Percentiles rank a stretch among this genome's conserved stretches.
Conservation (phyloP, 164 flowering plant species). For the Magnolia changhungtana region DNA sequence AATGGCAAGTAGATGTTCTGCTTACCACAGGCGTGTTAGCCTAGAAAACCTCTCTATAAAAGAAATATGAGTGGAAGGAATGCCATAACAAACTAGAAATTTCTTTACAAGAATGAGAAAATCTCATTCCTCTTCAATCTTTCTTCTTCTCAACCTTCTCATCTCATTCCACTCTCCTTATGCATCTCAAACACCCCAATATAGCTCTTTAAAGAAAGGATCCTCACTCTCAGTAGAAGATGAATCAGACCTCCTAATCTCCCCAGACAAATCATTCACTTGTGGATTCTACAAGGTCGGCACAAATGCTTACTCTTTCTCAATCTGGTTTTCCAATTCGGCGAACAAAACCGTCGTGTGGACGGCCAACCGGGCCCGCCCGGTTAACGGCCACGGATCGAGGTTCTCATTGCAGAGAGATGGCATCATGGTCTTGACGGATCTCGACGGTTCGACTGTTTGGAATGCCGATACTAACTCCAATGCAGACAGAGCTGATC, state of each 20-base stretch:
- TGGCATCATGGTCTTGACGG: conserved; percentile 34
- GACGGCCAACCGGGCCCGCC: conserved; percentile 71
- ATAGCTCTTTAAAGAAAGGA: conserved; percentile 8
- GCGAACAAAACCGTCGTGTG: conserved; percentile 48
- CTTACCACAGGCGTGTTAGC: too few relatives aligned
- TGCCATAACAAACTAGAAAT: not conserved
- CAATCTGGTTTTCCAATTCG: conserved; percentile 24
- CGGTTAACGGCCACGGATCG: conserved; percentile 28
- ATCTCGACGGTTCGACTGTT: conserved; percentile 25
- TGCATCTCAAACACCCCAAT: not conserved
- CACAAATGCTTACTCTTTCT: conserved; percentile 12
- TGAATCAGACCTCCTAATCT: conserved; percentile 13
- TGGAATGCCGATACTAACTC: conserved; percentile 46
- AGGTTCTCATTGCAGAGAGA: conserved; percentile 27
- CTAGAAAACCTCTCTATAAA: too few relatives aligned
- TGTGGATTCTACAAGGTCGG: conserved; percentile 14
- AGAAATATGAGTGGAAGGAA: too few relatives aligned
- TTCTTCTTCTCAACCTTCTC: conserved; percentile 7
- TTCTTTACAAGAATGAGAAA: conserved; percentile 1
- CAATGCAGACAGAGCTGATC: conserved; percentile 17
- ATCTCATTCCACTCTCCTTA: not conserved
- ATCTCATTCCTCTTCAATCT: conserved; percentile 14
- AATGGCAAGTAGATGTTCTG: too few relatives aligned
- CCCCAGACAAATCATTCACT: conserved; percentile 13
- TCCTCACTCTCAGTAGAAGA: conserved; percentile 16